Evolutionary conservation across 805 yeast genomes (phyloP).

Genomic region (Allodekkera sacchari): DNA sequence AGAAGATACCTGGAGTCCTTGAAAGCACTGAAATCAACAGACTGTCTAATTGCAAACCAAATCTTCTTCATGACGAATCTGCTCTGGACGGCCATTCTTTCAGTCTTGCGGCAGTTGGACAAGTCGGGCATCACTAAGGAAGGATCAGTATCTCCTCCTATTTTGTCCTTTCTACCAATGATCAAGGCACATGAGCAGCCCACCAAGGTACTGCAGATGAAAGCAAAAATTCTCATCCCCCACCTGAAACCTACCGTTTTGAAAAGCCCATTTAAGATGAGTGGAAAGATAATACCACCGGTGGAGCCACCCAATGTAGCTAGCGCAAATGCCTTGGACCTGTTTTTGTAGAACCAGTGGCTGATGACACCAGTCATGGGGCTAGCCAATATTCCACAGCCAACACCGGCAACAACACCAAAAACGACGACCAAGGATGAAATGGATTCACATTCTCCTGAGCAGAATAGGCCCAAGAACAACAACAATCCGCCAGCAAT

Average conservation of each 20-base stretch:
- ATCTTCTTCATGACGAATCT: conserved; percentile 3
- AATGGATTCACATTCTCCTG: conserved; percentile 31
- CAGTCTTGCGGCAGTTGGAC: too few species aligned
- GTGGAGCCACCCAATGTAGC: conserved; percentile 47
- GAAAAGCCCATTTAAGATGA: conserved; percentile 39
- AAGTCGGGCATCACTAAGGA: conserved; percentile 5
- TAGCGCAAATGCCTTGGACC: conserved; percentile 49
- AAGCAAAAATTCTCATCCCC: conserved; percentile 44
- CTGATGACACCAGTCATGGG: conserved; percentile 48
- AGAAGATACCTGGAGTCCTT: conserved; percentile 28
- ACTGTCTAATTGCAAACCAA: conserved; percentile 21
- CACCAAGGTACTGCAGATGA: conserved; percentile 28
- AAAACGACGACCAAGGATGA: conserved; percentile 40
- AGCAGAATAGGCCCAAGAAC: conserved; percentile 28
- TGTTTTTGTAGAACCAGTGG: conserved; percentile 48
- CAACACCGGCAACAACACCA: conserved; percentile 33
- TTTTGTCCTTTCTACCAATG: conserved; percentile 27
- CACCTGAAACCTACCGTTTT: conserved; percentile 40
- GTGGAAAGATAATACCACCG: conserved; percentile 44
- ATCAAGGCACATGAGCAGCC: conserved; percentile 40
- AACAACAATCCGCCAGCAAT: conserved; percentile 25
- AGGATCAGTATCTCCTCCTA: conserved; percentile 14
- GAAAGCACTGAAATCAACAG: conserved; percentile 32
- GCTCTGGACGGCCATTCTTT: too few species aligned
- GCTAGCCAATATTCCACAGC: conserved; percentile 39